Conservation (phyloP, 768 basidiomycete species). For the Psilocybe subaeruginosa region DNA sequence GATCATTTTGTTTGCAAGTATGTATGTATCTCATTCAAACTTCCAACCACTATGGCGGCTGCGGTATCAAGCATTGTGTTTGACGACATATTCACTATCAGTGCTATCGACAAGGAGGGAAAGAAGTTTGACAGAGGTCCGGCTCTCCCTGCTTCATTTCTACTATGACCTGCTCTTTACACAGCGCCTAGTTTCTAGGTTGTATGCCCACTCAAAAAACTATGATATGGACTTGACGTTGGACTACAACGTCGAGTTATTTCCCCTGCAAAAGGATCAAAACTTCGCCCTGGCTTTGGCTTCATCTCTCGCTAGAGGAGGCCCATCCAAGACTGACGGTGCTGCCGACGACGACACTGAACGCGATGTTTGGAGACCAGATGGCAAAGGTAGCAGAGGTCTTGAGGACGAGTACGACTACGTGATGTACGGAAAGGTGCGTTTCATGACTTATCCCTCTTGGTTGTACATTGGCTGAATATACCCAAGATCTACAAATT, state of each 20-base stretch:
- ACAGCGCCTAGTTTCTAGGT: constrained; percentile 74
- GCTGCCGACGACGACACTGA: constrained; percentile 58
- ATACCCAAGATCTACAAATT: constrained; percentile 88
- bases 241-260: constrained; percentile 93
- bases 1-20: constrained; percentile 2
- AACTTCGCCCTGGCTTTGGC: constrained; percentile 87
- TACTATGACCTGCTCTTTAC: constrained; percentile 12
- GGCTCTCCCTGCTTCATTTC: constrained; percentile 26
- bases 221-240: constrained; percentile 91
- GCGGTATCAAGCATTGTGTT: constrained; percentile 81
- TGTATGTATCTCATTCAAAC: neutral
- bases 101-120: constrained; percentile 86
- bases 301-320: constrained; percentile 70
- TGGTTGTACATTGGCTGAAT: neutral
- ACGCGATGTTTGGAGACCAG: constrained; percentile 82
- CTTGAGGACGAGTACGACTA: constrained; percentile 97
- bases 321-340: constrained; percentile 51
- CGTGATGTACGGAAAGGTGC: constrained; percentile 98
- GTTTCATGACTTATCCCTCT: constrained; percentile 15
- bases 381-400: constrained; percentile 75
- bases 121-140: constrained; percentile 98
- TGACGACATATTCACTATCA: constrained; percentile 90
- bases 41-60: constrained; percentile 46
- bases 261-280: constrained; percentile 69
- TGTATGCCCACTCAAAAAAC: constrained; percentile 88